These are phyloP conservation scores for Aaosphaeria arxii DNA, from an alignment of 2,329 filamentous ascomycete genomes.

Conservation along the genomic window DNA sequence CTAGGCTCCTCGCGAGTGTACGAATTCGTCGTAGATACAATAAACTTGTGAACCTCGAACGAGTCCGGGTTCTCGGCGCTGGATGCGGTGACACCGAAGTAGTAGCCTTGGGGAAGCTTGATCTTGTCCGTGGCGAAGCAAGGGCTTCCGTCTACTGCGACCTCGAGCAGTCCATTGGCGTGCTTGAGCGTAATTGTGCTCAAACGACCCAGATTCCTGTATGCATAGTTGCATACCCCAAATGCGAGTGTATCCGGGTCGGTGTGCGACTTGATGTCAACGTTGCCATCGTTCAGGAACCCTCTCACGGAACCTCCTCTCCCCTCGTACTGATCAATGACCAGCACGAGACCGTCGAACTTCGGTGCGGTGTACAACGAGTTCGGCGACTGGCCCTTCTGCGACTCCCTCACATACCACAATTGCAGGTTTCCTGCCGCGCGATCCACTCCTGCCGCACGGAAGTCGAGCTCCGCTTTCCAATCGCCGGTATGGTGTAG, in stretches of 20 bases:
- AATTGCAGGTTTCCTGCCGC: slow-evolving; percentile 88
- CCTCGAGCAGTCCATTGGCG: slow-evolving; percentile 63
- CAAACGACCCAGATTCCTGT: slow-evolving; percentile 85
- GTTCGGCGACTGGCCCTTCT: slow-evolving; percentile 61
- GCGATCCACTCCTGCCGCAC: slow-evolving; percentile 79
- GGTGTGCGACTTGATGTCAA: slow-evolving; percentile 72
- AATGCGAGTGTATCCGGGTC: slow-evolving; percentile 85
- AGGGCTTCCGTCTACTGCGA: slow-evolving; percentile 72
- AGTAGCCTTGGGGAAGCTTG: slow-evolving; percentile 73
- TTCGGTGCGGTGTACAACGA: slow-evolving; percentile 81
- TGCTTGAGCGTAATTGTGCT: slow-evolving; percentile 76
- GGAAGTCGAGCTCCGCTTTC: slow-evolving; percentile 82
- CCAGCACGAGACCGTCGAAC: slow-evolving; percentile 88
- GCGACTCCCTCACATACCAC: slow-evolving; percentile 77
- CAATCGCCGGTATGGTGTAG: slow-evolving; percentile 65
- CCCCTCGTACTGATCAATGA: slow-evolving; percentile 80
- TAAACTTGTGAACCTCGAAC: slow-evolving; percentile 87
- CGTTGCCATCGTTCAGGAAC: slow-evolving; percentile 88
- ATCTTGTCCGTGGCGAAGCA: slow-evolving; percentile 84
- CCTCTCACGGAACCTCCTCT: slow-evolving; percentile 78
- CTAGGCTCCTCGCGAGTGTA: slow-evolving; percentile 33
- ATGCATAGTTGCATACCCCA: slow-evolving; percentile 85
- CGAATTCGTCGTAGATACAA: slow-evolving; percentile 58
- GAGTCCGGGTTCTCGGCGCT: slow-evolving; percentile 91
- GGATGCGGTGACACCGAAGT: slow-evolving; percentile 82